These are phyloP conservation scores for Peronospora destructor DNA, from an alignment of 352 stramenopile species.

Conservation along the genomic window DNA sequence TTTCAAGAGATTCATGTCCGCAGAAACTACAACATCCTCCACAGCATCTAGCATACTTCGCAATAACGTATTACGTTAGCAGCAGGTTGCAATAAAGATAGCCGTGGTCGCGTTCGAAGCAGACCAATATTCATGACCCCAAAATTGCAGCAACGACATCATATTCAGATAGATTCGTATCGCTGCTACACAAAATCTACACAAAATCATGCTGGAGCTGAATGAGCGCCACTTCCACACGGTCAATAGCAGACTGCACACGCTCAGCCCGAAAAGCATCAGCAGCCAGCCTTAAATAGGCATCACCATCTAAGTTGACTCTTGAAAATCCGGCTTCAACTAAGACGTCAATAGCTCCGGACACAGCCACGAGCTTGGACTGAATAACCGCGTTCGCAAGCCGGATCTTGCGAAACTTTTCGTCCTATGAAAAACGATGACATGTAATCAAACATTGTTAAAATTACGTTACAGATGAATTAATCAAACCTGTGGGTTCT, in stretches of 20 bases:
- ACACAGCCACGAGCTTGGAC: constrained; percentile 52
- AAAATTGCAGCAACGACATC: constrained; percentile 16
- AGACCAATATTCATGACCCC: not conserved
- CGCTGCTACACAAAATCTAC: constrained; percentile 9
- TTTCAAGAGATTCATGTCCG: not conserved
- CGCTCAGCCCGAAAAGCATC: constrained; percentile 35
- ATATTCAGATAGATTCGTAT: constrained; percentile 11
- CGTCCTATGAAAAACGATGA: constrained; percentile 31
- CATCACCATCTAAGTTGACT: constrained; percentile 37
- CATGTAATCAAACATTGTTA: constrained; percentile 2
- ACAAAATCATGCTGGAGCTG: constrained; percentile 54
- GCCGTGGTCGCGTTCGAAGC: not conserved
- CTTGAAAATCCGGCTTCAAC: constrained; percentile 46
- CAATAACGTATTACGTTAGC: not conserved
- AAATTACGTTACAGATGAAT: not conserved
- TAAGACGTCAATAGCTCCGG: constrained; percentile 50
- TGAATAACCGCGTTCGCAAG: constrained; percentile 56
- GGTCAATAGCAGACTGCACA: constrained; percentile 51
- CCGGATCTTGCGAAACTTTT: constrained; percentile 66
- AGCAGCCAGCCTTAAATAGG: constrained; percentile 46
- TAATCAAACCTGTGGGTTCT: constrained; percentile 45
- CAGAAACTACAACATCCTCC: not conserved
- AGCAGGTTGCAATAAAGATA: not conserved
- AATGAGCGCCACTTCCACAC: constrained; percentile 58
- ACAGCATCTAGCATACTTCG: not conserved